Conservation (phyloP, 192 early-diverging fungal genomes). For the Chytriomyces confervae region DNA sequence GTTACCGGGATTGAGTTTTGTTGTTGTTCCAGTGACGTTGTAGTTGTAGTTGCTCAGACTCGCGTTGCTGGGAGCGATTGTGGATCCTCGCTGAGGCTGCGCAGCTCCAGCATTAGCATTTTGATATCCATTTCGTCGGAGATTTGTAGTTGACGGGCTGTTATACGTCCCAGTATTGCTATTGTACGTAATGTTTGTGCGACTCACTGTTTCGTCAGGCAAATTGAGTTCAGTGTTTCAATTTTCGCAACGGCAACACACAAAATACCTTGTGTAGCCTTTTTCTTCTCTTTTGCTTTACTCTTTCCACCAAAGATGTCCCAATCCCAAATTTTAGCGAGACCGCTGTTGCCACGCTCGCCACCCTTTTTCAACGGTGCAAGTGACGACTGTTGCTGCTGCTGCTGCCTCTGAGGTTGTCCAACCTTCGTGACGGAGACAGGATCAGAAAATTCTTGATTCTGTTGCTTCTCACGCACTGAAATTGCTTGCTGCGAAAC, state of each 20-base stretch:
- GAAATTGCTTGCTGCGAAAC: too few relatives aligned
- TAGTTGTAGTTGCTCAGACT: neutral
- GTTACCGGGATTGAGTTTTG: slow-evolving; percentile 46
- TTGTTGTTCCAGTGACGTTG: neutral
- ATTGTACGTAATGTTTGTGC: neutral
- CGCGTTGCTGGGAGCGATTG: neutral
- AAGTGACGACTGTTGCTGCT: too few relatives aligned
- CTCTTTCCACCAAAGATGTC: slow-evolving; percentile 18
- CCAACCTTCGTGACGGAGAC: too few relatives aligned
- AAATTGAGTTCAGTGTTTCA: neutral
- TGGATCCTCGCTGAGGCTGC: too few relatives aligned
- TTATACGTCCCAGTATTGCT: neutral
- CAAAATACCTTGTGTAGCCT: neutral
- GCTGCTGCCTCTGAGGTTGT: too few relatives aligned
- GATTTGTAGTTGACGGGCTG: slow-evolving; percentile 4
- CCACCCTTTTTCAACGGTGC: too few relatives aligned
- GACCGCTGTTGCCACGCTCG: neutral
- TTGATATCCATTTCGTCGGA: neutral
- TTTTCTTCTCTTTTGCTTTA: slow-evolving; percentile 13
- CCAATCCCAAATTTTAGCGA: slow-evolving; percentile 32
- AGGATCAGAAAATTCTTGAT: too few relatives aligned
- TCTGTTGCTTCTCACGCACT: too few relatives aligned
- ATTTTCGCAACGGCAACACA: too few relatives aligned
- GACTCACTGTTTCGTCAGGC: slow-evolving; percentile 4
- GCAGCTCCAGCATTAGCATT: too few relatives aligned